phyloP scores from a whole-genome alignment of 805 yeast genomes.

The Schwanniomyces vanrijiae region DNA sequence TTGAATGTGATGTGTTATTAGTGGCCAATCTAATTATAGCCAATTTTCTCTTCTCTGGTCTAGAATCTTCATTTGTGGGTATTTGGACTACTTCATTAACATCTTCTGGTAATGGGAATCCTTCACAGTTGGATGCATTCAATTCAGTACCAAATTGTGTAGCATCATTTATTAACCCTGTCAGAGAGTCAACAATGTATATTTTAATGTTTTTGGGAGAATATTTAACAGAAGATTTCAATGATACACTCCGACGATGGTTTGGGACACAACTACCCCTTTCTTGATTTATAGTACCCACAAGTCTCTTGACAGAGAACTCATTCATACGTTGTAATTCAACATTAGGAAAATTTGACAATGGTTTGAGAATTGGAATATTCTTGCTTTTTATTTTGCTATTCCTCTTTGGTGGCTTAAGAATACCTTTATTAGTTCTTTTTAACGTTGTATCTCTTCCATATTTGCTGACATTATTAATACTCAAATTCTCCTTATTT shows the following conservation, averaged over 20 bases:
- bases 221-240: conserved; percentile 32
- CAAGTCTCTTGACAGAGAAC: conserved; percentile 3
- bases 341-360: conserved; percentile 17
- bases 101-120: conserved; percentile 60
- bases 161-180: conserved; percentile 61
- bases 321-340: conserved; percentile 10
- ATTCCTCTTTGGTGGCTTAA: conserved; percentile 16
- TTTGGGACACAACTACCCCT: conserved; percentile 49
- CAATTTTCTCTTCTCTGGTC: conserved; percentile 26
- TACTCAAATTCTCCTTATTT: conserved; percentile 33
- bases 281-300: conserved; percentile 15
- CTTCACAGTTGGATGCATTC: conserved; percentile 60
- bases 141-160: conserved; percentile 70
- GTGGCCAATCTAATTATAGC: conserved; percentile 41
- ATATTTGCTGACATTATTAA: conserved; percentile 19
- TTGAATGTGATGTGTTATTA: conserved; percentile 10
- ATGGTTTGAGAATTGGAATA: conserved; percentile 30
- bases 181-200: conserved; percentile 59
- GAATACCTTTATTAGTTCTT: conserved; percentile 19
- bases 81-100: conserved; percentile 59
- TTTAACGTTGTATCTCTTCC: conserved; percentile 14
- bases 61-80: conserved; percentile 42
- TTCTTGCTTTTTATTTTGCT: conserved; percentile 6
- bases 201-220: conserved; percentile 27
- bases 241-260: conserved; percentile 19